phyloP scores from a whole-genome alignment of 768 basidiomycete species.

The Amanita molliuscula region DNA sequence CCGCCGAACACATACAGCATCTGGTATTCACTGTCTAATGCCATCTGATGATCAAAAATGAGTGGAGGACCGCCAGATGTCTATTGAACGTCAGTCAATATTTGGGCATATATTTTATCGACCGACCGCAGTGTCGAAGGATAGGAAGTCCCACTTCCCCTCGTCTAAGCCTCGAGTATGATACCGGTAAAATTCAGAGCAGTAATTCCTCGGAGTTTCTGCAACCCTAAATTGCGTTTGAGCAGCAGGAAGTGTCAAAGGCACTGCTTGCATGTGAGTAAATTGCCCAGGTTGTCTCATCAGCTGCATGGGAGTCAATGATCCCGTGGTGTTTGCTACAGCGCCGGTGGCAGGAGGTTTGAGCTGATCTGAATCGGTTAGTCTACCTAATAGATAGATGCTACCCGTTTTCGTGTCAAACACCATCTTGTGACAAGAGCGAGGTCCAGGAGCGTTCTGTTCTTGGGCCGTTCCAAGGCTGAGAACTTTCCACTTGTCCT shows the following conservation, averaged over 20 bases:
- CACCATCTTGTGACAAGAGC: slow-evolving; percentile 77
- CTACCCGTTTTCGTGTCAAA: slow-evolving; percentile 62
- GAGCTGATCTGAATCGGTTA: slow-evolving; percentile 44
- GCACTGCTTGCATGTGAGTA: background rate
- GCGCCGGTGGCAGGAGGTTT: slow-evolving; percentile 12
- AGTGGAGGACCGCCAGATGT: slow-evolving; percentile 58
- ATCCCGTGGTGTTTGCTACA: background rate
- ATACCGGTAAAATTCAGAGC: slow-evolving; percentile 72
- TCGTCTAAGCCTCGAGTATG: slow-evolving; percentile 49
- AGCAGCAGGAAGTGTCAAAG: slow-evolving; percentile 1
- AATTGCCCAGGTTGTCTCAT: background rate
- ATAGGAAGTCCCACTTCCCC: slow-evolving; percentile 67
- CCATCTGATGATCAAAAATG: slow-evolving; percentile 78
- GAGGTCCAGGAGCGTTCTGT: slow-evolving; percentile 54
- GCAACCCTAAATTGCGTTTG: slow-evolving; percentile 3
- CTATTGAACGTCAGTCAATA: slow-evolving; percentile 21
- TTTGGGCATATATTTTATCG: background rate
- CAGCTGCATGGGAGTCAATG: background rate
- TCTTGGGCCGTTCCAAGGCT: slow-evolving; percentile 45
- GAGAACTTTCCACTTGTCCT: slow-evolving; percentile 52
- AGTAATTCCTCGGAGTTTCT: slow-evolving; percentile 22
- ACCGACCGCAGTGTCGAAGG: slow-evolving; percentile 57
- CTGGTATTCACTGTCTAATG: slow-evolving; percentile 59
- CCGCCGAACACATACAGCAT: slow-evolving; percentile 73
- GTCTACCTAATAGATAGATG: slow-evolving; percentile 65